Conservation (phyloP, 306 rosid species). For the Dalbergia oliveri region DNA sequence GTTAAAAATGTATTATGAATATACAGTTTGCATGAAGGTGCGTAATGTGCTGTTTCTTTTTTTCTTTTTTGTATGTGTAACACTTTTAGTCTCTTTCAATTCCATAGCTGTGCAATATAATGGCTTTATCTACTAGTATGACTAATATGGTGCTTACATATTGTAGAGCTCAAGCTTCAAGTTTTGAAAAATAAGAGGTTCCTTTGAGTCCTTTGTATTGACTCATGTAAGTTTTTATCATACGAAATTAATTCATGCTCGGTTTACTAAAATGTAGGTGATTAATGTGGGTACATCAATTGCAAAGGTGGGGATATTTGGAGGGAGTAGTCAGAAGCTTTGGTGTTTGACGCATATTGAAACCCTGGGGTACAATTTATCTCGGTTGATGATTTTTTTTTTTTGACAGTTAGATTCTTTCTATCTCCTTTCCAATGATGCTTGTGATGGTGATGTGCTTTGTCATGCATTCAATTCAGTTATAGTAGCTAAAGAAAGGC, state of each 20-base stretch:
- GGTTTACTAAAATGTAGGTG: slow-evolving; percentile 62
- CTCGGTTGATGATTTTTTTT: slow-evolving; percentile 15
- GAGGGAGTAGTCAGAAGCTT: slow-evolving; percentile 79
- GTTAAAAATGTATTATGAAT: too few species aligned
- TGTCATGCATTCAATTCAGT: slow-evolving; percentile 1
- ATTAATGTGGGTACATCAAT: slow-evolving; percentile 89
- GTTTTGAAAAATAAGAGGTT: slow-evolving; percentile 16
- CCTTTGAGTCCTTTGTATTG: slow-evolving; percentile 8
- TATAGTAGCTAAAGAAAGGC: slow-evolving; percentile 24
- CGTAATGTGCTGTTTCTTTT: too few species aligned
- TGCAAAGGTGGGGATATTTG: slow-evolving; percentile 86
- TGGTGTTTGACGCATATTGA: slow-evolving; percentile 97
- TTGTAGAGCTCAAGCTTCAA: slow-evolving; percentile 19
- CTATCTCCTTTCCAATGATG: background rate
- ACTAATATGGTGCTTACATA: background rate
- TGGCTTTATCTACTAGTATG: too few species aligned
- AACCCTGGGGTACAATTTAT: slow-evolving; percentile 74
- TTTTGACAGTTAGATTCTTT: background rate
- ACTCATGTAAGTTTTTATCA: slow-evolving; percentile 12
- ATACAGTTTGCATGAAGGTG: too few species aligned
- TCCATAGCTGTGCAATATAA: slow-evolving; percentile 10
- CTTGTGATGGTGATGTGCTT: slow-evolving; percentile 16
- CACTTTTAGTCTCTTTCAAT: background rate
- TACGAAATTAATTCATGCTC: slow-evolving; percentile 13
- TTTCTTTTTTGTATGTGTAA: background rate